Evolutionary conservation across 306 rosid species (phyloP).

Genomic region (Alnus glutinosa): DNA sequence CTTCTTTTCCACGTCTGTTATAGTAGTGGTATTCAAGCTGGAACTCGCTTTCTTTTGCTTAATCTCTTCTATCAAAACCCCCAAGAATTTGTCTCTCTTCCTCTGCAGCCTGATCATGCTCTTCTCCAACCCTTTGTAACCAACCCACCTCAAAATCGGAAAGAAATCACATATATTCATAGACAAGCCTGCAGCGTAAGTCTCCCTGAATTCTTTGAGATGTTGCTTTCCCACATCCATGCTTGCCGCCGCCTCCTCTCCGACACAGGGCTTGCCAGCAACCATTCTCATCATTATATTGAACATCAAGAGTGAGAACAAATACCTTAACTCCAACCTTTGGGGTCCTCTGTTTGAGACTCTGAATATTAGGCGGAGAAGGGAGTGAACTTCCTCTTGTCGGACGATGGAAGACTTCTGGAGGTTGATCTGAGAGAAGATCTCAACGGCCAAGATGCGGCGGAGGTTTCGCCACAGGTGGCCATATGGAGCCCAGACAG

Average conservation of each 20-base stretch:
- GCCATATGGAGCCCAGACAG: constrained; percentile 26
- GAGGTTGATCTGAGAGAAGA: constrained; percentile 29
- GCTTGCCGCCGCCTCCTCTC: constrained; percentile 13
- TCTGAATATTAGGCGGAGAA: constrained; percentile 18
- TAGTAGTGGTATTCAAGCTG: too few species aligned
- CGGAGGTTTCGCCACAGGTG: constrained; percentile 36
- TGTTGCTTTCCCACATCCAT: constrained; percentile 20
- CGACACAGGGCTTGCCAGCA: constrained; percentile 38
- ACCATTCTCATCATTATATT: constrained; percentile 35
- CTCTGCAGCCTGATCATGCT: constrained; percentile 29
- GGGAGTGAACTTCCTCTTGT: constrained; percentile 20
- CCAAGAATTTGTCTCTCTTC: constrained; percentile 16
- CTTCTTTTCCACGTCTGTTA: not conserved
- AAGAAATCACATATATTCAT: constrained; percentile 35
- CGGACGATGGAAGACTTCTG: constrained; percentile 19
- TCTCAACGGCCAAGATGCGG: constrained; percentile 16
- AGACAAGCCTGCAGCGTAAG: not conserved
- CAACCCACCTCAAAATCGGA: constrained; percentile 33
- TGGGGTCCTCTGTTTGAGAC: not conserved
- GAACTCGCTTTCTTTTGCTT: constrained; percentile 11
- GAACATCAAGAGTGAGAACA: constrained; percentile 13
- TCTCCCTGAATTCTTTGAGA: constrained; percentile 23
- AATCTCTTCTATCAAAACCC: constrained; percentile 20
- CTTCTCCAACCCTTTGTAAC: constrained; percentile 30
- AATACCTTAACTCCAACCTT: not conserved